Evolutionary conservation across 1,284 basidiomycete genomes (phyloP).

Genomic region (Schizopora paradoxa): DNA sequence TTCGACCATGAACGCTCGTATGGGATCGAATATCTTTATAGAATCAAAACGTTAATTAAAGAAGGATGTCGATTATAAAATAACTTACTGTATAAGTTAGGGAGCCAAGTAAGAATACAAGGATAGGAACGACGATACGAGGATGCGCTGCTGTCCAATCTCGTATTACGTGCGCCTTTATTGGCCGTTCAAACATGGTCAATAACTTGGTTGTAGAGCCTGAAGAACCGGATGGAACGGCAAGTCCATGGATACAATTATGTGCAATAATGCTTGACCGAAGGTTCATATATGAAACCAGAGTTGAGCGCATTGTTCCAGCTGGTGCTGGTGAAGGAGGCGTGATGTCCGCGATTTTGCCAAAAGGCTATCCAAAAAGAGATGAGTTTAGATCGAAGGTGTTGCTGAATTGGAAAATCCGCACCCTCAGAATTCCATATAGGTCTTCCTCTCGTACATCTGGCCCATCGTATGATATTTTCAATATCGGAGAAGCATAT

Average conservation of each 20-base stretch:
- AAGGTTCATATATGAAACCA: conserved; percentile 56
- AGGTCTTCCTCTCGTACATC: conserved; percentile 77
- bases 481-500: conserved; percentile 68
- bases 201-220: conserved; percentile 50
- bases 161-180: conserved; percentile 74
- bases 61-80: conserved; percentile 10
- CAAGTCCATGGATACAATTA: conserved; percentile 79
- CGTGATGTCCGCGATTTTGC: conserved; percentile 67
- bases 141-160: conserved; percentile 88
- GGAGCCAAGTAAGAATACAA: conserved; percentile 85
- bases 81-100: conserved; percentile 77
- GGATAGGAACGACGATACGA: conserved; percentile 76
- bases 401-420: conserved; percentile 22
- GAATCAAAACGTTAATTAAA: conserved; percentile 6
- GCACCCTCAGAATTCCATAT: conserved; percentile 65
- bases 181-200: conserved; percentile 65
- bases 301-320: conserved; percentile 64
- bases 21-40: conserved; percentile 81
- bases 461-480: conserved; percentile 82
- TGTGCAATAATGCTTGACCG: conserved; percentile 77
- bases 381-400: no score
- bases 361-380: conserved; percentile 68
- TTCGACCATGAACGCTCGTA: conserved; percentile 82
- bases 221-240: conserved; percentile 29
- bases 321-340: conserved; percentile 59